A percentile compares a stretch with the other conserved stretches of the same genome.
phyloP scores from a whole-genome alignment of 768 basidiomycete species.

The Collybia nuda region DNA sequence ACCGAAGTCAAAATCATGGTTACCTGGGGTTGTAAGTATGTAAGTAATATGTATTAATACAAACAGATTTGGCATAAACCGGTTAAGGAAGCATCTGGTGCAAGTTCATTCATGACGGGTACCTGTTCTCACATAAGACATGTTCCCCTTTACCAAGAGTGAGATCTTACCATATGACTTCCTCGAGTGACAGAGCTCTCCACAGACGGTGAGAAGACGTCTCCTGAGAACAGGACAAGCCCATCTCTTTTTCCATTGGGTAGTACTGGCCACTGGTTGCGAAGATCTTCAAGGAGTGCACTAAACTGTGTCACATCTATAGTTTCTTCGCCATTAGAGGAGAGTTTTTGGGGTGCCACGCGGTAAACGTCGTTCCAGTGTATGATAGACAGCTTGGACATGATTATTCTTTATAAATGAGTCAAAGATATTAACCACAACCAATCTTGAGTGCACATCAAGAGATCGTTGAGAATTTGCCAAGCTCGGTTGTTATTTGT shows the following conservation, averaged over 20 bases:
- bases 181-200: constrained; percentile 89
- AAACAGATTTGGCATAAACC: constrained; percentile 45
- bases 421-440: too few relatives aligned
- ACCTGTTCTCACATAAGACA: constrained; percentile 46
- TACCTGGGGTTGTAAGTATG: constrained; percentile 45
- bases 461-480: too few relatives aligned
- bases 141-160: neutral
- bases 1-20: constrained; percentile 94
- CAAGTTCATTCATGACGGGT: constrained; percentile 80
- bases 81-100: constrained; percentile 77
- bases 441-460: too few relatives aligned
- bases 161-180: constrained; percentile 74
- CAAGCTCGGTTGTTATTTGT: too few relatives aligned
- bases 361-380: constrained; percentile 89
- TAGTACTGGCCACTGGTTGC: constrained; percentile 51
- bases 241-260: constrained; percentile 62
- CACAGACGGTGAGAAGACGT: constrained; percentile 83
- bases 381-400: constrained; percentile 39
- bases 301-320: constrained; percentile 88
- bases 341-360: constrained; percentile 71
- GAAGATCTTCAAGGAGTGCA: constrained; percentile 63
- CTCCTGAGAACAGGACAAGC: constrained; percentile 83
- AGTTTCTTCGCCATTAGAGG: constrained; percentile 50
- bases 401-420: constrained; percentile 6
- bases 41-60: too few relatives aligned